Conservation (phyloP, 2,329 filamentous ascomycete species). For the Hypoxylon sp. region DNA sequence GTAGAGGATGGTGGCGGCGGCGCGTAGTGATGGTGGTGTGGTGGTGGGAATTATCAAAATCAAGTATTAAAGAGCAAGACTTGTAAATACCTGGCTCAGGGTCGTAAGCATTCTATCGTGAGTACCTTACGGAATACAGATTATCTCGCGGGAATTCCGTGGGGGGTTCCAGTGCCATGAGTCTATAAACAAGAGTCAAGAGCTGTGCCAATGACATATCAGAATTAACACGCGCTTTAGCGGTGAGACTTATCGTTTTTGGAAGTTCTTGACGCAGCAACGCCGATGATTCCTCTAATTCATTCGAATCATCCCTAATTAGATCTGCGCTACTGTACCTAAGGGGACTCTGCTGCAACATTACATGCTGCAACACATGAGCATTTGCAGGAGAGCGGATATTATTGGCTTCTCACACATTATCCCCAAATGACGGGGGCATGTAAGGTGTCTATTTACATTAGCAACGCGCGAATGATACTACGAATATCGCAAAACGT, state of each 20-base stretch:
- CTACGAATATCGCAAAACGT: conserved; percentile 1
- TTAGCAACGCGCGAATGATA: conserved; percentile 33
- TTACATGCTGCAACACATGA: conserved; percentile 32
- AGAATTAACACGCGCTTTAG: conserved; percentile 22
- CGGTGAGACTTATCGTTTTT: conserved; percentile 38
- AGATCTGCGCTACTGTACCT: conserved; percentile 42
- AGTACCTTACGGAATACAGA: conserved; percentile 11
- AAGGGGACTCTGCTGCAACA: conserved; percentile 39
- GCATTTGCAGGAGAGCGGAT: conserved; percentile 21
- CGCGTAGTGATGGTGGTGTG: conserved; percentile 1
- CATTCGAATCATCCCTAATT: conserved; percentile 33
- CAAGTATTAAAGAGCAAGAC: conserved; percentile 7
- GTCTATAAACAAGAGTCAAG: conserved; percentile 32
- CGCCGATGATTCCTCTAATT: conserved; percentile 29
- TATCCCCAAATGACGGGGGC: conserved; percentile 24
- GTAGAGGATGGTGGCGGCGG: neutral
- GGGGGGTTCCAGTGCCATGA: conserved; percentile 33
- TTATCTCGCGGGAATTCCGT: conserved; percentile 14
- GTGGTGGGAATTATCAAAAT: conserved; percentile 12
- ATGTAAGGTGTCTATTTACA: conserved; percentile 46
- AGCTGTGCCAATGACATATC: conserved; percentile 37
- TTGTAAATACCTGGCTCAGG: conserved; percentile 10
- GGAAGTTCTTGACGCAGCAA: conserved; percentile 29
- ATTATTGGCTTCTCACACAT: conserved; percentile 43
- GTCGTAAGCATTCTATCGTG: conserved; percentile 8